A percentile compares a stretch with the other conserved stretches of the same genome.
Evolutionary conservation across 371 early-diverging fungal species (phyloP).

Genomic region (Mucor racemosus): DNA sequence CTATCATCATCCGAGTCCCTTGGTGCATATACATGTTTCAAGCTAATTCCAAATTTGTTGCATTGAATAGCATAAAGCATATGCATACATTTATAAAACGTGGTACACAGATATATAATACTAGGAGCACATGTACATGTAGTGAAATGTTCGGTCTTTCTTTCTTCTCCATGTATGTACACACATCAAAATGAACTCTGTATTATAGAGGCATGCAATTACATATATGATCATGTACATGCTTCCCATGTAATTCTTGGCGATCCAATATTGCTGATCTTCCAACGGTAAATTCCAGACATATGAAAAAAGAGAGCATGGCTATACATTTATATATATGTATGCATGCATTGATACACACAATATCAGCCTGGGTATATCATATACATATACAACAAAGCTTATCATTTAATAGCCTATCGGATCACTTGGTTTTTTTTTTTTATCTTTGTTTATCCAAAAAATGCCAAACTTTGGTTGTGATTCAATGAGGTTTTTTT

Average conservation of each 20-base stretch:
- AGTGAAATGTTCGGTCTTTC: not conserved
- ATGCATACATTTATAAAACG: not conserved
- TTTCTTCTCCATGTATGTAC: not conserved
- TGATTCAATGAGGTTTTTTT: not conserved
- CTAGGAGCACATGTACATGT: not conserved
- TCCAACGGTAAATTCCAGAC: slow-evolving; percentile 5
- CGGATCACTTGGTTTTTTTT: not conserved
- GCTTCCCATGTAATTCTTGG: not conserved
- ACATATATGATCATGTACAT: not conserved
- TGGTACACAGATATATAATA: not conserved
- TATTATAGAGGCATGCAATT: not conserved
- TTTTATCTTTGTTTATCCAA: not conserved
- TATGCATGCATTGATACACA: not conserved
- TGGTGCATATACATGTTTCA: slow-evolving; percentile 1
- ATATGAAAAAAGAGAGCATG: not conserved
- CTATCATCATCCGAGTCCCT: not conserved
- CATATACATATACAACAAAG: not conserved
- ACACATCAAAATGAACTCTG: not conserved
- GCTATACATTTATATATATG: not conserved
- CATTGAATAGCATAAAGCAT: not conserved
- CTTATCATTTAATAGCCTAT: not conserved
- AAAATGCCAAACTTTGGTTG: not conserved
- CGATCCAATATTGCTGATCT: slow-evolving; percentile 1
- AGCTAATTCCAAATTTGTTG: not conserved
- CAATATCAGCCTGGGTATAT: too few species aligned